These are phyloP conservation scores for Paecilomyces dactylethromorphus DNA, from an alignment of 2,329 filamentous ascomycete species.

Conservation along the genomic window DNA sequence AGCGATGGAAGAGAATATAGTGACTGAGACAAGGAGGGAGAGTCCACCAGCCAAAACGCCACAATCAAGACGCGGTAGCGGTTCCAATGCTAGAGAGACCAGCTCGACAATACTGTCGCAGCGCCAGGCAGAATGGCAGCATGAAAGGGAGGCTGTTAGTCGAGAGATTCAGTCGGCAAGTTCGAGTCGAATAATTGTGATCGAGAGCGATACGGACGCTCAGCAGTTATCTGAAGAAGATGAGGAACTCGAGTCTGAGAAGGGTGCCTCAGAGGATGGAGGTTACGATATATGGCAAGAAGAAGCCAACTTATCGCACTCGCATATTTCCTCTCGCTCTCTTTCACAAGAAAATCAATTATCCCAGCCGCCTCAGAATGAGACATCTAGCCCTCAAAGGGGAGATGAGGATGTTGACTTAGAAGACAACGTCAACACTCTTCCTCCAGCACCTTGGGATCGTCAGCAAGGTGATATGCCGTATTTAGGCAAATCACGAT, in stretches of 20 bases:
- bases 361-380: slow-evolving; percentile 11
- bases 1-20: slow-evolving; percentile 2
- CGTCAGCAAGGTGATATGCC: slow-evolving; percentile 19
- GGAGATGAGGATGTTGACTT: slow-evolving; percentile 16
- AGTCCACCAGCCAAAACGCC: slow-evolving; percentile 1
- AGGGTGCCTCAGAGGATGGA: slow-evolving; percentile 22
- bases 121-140: slow-evolving; percentile 38
- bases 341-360: slow-evolving; percentile 13
- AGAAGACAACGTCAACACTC: slow-evolving; percentile 14
- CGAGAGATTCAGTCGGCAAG: slow-evolving; percentile 38
- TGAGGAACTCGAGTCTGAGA: slow-evolving; percentile 9
- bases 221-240: slow-evolving; percentile 6
- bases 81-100: not conserved
- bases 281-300: slow-evolving; percentile 44
- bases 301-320: slow-evolving; percentile 30
- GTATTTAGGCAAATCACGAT: slow-evolving; percentile 24
- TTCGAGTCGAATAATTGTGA: slow-evolving; percentile 37
- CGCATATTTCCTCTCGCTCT: slow-evolving; percentile 16
- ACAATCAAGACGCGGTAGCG: not conserved
- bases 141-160: slow-evolving; percentile 39
- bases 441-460: slow-evolving; percentile 24
- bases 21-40: slow-evolving; percentile 1
- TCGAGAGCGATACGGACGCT: slow-evolving; percentile 30
- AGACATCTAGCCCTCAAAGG: slow-evolving; percentile 27
- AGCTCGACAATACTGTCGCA: slow-evolving; percentile 17